Evolutionary conservation across 164 flowering plant species (phyloP), one percentile per base, ranked within the genome.

Genomic region (Magnolia changhungtana): DNA sequence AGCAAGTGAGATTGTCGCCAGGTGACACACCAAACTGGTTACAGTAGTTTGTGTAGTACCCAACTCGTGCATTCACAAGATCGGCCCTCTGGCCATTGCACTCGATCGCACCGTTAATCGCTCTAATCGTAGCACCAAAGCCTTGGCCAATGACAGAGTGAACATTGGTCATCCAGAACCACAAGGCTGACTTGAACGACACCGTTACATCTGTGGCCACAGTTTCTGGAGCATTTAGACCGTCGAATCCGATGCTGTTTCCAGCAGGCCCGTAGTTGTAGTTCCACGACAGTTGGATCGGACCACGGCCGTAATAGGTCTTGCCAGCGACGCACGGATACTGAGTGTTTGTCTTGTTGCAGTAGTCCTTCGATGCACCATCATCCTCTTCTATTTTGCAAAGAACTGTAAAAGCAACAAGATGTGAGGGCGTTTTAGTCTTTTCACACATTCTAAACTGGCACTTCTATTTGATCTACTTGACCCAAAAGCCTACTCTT

Each of bases 111-210:
- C 85, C 77, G 69, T 85, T 85, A 55, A 85, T 85, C 27, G 84
- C 84, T 69, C 85, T 63, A 59, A 80, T 84, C 45, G 88, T 86
- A 7, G 80, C 75, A 1, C 88, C 88, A 45, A 84, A 83, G 19
- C 82, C 85, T 8, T 84, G 80, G 50, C 75, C 76, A 1, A 81
- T 77, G 61, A 63, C 65, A 0, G 75, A 64, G 21, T 84, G 85
- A 27, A 76, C 80, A 49, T 81, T 77, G 71, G 77, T 81, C 83
- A 78, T 84, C 89, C 89, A 87, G 55, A 61, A 85, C 88, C 88
- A 85, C 50, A 85, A 63, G 6, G 84, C 86, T 2, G 88, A 72
- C 78, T 79, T 83, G 83, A 84, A 85, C 8, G 89, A 75, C 7
- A 82, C 19, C 9, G 68, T 50, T 0, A 78, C 59, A 49, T 84